Percentiles rank a stretch among this genome's conserved stretches.
Evolutionary conservation across 495 filamentous ascomycete species (phyloP).

Genomic region (Neurospora sublineolata): DNA sequence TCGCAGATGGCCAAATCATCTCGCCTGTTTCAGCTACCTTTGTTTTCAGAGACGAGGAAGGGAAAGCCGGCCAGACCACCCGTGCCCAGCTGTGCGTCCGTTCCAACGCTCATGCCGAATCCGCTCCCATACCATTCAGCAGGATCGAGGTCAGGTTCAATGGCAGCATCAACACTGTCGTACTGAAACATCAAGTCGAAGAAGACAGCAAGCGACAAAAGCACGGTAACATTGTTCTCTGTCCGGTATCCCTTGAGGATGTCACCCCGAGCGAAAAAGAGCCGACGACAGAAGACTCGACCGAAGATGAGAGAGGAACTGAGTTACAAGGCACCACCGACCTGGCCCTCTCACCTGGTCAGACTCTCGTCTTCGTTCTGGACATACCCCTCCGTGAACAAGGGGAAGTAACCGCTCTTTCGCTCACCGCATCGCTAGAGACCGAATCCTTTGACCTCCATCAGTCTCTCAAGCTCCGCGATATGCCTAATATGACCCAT

Average conservation of each 20-base stretch:
- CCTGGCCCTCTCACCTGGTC: constrained; percentile 55
- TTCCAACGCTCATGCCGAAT: constrained; percentile 53
- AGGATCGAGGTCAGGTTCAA: constrained; percentile 56
- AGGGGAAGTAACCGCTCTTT: constrained; percentile 57
- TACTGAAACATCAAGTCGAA: constrained; percentile 25
- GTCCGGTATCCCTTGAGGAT: constrained; percentile 5
- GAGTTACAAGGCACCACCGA: constrained; percentile 46
- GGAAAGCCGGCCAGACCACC: constrained; percentile 72
- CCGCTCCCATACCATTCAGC: constrained; percentile 52
- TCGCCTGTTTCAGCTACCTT: constrained; percentile 64
- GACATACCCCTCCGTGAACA: constrained; percentile 67
- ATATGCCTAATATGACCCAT: constrained; percentile 24
- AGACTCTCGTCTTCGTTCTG: constrained; percentile 60
- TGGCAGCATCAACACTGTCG: constrained; percentile 53
- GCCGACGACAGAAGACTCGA: constrained; percentile 13
- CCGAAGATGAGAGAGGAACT: constrained; percentile 13
- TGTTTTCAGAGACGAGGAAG: constrained; percentile 60
- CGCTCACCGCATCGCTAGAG: constrained; percentile 49
- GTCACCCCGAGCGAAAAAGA: constrained; percentile 11
- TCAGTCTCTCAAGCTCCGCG: constrained; percentile 46
- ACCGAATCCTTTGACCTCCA: constrained; percentile 57
- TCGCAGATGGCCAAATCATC: constrained; percentile 55
- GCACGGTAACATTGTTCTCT: constrained; percentile 5
- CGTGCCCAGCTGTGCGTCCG: constrained; percentile 60
- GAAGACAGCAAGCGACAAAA: background rate